Evolutionary conservation across 345 rosid genomes (phyloP), one percentile per base, ranked within the genome.

Genomic region (Bruguiera sexangula): DNA sequence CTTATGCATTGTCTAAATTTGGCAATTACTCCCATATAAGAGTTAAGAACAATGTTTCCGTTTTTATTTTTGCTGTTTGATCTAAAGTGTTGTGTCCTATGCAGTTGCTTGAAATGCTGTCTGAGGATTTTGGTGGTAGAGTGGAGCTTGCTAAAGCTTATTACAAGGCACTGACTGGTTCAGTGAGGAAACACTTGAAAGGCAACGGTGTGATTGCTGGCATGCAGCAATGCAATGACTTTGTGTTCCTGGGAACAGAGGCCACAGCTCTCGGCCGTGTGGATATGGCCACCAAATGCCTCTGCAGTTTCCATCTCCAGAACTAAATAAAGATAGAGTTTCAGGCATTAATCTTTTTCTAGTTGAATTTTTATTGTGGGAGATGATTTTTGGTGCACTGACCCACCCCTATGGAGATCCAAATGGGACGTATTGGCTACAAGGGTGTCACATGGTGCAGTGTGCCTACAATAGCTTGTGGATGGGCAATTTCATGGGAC

Each of bases 161-260:
- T 36, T 6, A 36, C 39, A 36, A 36, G 39, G 39, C 39, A 36
- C 39, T 1, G 39, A 36, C 1, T 36, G 39, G 39, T 36, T 36
- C 9, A 0, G 39, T 36, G 39, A 36, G 39, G 36, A 36, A 6
- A 36, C 1, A 36, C 8, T 36, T 36, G 1, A 6, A 36, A 36
- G 39, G 39, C 39, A 36, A 36, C 0, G 39, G 39, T 36, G 10
- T 36, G 39, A 36, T 6, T 36, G 39, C 39, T 36, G 6, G 39
- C 8, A 36, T 36, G 39, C 39, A 36, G 39, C 39, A 36, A 1
- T 36, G 9, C 9, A 91, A 91, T 79, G 96, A 91, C 75, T 91
- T 91, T 79, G 87, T 91, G 93, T 81, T 83, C 73, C 96, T 91
- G 50, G 96, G 96, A 2, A 91, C 96, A 36, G 89, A 89, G 72